Evolutionary conservation across 176 grass and related monocot species (phyloP).

Genomic region (Musa acuminata): DNA sequence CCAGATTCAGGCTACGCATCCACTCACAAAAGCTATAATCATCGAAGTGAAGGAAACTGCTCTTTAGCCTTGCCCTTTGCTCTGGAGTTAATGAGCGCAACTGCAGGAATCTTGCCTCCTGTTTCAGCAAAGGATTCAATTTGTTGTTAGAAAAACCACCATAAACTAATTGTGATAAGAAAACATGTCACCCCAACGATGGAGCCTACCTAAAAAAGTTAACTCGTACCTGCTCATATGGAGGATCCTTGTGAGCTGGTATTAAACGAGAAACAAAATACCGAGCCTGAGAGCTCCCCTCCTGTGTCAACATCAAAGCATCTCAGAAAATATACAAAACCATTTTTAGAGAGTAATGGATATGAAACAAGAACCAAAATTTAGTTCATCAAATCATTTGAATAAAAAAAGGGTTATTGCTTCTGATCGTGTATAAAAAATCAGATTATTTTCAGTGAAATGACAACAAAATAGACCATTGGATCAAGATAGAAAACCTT

Average conservation of each 20-base stretch:
- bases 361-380: no score
- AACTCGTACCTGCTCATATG: constrained; percentile 82
- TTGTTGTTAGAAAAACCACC: background rate
- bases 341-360: background rate
- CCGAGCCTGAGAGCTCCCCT: constrained; percentile 90
- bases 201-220: background rate
- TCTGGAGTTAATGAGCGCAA: constrained; percentile 50
- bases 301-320: constrained; percentile 35
- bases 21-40: constrained; percentile 95
- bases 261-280: constrained; percentile 96
- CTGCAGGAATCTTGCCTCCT: constrained; percentile 93
- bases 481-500: no score
- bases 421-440: no score
- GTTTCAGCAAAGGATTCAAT: constrained; percentile 22
- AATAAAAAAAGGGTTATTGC: no score
- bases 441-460: no score
- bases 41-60: constrained; percentile 89
- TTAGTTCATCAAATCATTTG: no score
- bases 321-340: background rate
- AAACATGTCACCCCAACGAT: background rate
- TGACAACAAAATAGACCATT: no score
- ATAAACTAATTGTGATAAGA: background rate
- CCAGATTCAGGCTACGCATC: constrained; percentile 96
- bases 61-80: constrained; percentile 65
- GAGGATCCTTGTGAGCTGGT: constrained; percentile 99